Conservation (phyloP, 495 filamentous ascomycete genomes). For the Aspergillus wentii region DNA sequence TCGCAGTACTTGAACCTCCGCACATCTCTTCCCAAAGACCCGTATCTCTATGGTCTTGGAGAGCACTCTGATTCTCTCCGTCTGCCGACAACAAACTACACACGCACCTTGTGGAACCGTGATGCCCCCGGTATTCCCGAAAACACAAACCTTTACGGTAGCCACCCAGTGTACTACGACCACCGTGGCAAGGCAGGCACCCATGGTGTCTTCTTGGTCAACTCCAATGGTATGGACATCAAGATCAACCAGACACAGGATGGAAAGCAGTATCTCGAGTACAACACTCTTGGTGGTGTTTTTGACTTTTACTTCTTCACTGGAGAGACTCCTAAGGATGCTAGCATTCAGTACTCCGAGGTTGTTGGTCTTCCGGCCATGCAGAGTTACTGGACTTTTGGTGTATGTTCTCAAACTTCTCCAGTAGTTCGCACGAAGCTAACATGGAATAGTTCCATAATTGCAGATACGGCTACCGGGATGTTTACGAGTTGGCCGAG, state of each 20-base stretch:
- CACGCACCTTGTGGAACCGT: conserved; percentile 74
- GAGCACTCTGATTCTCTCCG: conserved; percentile 73
- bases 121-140: conserved; percentile 64
- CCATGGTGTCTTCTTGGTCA: conserved; percentile 79
- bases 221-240: conserved; percentile 85
- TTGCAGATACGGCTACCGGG: conserved; percentile 76
- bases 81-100: conserved; percentile 69
- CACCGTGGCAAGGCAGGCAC: conserved; percentile 61
- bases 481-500: conserved; percentile 74
- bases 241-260: conserved; percentile 63
- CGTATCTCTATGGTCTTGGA: conserved; percentile 75
- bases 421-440: background rate
- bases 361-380: conserved; percentile 65
- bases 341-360: conserved; percentile 68
- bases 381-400: conserved; percentile 84
- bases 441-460: conserved; percentile 56
- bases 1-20: conserved; percentile 70
- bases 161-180: conserved; percentile 82
- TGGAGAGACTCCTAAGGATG: conserved; percentile 67
- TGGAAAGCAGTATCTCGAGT: conserved; percentile 72
- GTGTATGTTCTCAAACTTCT: conserved; percentile 31
- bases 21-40: conserved; percentile 60
- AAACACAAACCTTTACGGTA: conserved; percentile 76
- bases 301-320: conserved; percentile 82
- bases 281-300: conserved; percentile 76